These are phyloP conservation scores for Didymella pinodella DNA, from an alignment of 2,329 filamentous ascomycete genomes.

Conservation along the genomic window DNA sequence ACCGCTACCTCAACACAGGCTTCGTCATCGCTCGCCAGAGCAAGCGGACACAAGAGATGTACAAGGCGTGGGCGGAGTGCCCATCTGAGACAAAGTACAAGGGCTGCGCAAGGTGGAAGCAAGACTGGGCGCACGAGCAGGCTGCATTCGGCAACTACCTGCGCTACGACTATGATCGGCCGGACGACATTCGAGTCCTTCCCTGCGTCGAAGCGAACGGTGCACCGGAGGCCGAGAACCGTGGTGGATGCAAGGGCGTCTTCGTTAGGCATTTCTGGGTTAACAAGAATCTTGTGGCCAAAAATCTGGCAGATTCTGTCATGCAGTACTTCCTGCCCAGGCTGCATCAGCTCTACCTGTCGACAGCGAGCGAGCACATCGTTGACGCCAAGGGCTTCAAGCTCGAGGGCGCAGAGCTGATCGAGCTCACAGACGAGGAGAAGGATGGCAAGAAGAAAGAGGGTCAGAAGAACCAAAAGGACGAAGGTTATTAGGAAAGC, in stretches of 20 bases:
- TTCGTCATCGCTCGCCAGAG: slow-evolving; percentile 55
- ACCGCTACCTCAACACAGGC: slow-evolving; percentile 55
- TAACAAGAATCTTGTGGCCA: slow-evolving; percentile 44
- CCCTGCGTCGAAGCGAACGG: slow-evolving; percentile 52
- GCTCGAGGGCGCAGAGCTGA: slow-evolving; percentile 44
- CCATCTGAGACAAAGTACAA: slow-evolving; percentile 46
- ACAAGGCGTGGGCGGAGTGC: slow-evolving; percentile 51
- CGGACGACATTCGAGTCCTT: slow-evolving; percentile 49
- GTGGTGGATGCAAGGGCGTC: slow-evolving; percentile 48
- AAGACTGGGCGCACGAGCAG: slow-evolving; percentile 50
- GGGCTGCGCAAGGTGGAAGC: slow-evolving; percentile 48
- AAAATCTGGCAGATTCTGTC: slow-evolving; percentile 44
- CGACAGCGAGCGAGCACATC: slow-evolving; percentile 40
- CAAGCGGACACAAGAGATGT: slow-evolving; percentile 49
- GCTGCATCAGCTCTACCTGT: slow-evolving; percentile 45
- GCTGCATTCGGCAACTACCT: slow-evolving; percentile 51
- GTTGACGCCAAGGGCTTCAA: slow-evolving; percentile 47
- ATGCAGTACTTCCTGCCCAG: slow-evolving; percentile 50
- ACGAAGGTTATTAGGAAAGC: slow-evolving; percentile 42
- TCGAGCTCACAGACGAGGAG: slow-evolving; percentile 44
- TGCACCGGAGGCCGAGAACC: slow-evolving; percentile 44
- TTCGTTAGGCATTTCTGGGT: slow-evolving; percentile 53
- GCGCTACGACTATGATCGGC: slow-evolving; percentile 49
- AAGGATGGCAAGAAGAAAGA: slow-evolving; percentile 35
- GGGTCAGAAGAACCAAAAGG: slow-evolving; percentile 45